These are phyloP conservation scores for Backusella liffmaniae DNA, from an alignment of 192 early-diverging fungal species.

Conservation along the genomic window DNA sequence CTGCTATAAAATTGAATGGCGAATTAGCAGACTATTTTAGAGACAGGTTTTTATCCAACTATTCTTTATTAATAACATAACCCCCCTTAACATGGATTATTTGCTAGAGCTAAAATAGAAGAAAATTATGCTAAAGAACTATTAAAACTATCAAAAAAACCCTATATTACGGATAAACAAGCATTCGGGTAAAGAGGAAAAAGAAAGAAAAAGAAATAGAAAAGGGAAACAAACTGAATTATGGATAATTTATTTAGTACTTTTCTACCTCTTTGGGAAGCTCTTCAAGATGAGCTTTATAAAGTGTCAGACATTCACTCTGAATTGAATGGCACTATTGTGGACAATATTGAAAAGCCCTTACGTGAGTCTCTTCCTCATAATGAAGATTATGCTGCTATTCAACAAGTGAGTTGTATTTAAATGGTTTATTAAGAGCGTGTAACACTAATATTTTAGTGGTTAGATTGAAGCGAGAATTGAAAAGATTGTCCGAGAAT, in stretches of 20 bases:
- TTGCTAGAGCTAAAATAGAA: constrained; percentile 45
- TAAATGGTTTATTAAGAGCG: neutral
- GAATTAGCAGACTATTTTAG: constrained; percentile 55
- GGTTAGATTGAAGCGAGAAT: constrained; percentile 29
- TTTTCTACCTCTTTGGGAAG: constrained; percentile 29
- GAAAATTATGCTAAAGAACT: constrained; percentile 50
- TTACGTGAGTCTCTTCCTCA: constrained; percentile 21
- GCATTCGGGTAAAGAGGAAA: constrained; percentile 38
- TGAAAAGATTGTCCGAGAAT: constrained; percentile 30
- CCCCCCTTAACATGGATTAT: neutral
- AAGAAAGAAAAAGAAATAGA: neutral
- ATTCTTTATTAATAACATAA: neutral
- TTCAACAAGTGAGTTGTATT: constrained; percentile 21
- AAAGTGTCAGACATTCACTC: constrained; percentile 31
- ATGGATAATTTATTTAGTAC: neutral
- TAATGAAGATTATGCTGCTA: constrained; percentile 13
- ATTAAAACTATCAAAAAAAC: constrained; percentile 44
- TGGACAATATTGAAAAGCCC: constrained; percentile 40
- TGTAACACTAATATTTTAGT: neutral
- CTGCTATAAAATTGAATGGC: constrained; percentile 43
- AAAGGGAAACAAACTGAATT: neutral
- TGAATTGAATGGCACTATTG: constrained; percentile 34
- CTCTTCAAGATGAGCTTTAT: constrained; percentile 32
- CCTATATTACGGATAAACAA: constrained; percentile 41
- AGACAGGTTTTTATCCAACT: constrained; percentile 40